Evolutionary conservation across 2,329 filamentous ascomycete species (phyloP).

Genomic region (Cercospora beticola): DNA sequence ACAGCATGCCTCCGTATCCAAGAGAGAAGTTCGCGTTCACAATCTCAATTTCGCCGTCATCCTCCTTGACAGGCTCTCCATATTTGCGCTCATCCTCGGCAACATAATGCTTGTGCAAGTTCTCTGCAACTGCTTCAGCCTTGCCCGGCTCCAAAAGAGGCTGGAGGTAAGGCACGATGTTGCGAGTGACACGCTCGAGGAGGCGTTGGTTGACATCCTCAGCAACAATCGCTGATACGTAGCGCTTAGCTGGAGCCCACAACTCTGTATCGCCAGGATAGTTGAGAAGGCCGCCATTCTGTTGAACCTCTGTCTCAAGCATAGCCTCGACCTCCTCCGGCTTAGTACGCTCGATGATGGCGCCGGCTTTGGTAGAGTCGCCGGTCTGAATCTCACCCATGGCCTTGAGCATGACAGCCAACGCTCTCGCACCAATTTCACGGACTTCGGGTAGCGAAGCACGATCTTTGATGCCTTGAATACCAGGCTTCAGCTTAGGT

Average conservation of each 20-base stretch:
- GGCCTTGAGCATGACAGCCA: constrained; percentile 87
- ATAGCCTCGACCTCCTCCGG: constrained; percentile 72
- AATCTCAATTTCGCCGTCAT: constrained; percentile 91
- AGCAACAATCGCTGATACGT: constrained; percentile 79
- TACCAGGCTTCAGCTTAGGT: constrained; percentile 89
- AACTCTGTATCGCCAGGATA: constrained; percentile 61
- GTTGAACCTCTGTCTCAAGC: constrained; percentile 73
- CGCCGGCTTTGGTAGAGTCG: constrained; percentile 47
- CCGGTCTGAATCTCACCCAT: constrained; percentile 67
- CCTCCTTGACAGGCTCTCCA: constrained; percentile 79
- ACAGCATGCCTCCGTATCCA: constrained; percentile 94
- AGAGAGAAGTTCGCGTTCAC: constrained; percentile 98
- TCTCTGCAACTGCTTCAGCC: constrained; percentile 66
- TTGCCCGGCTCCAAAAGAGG: constrained; percentile 64
- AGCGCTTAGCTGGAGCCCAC: constrained; percentile 67
- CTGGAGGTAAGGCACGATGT: constrained; percentile 73
- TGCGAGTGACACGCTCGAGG: constrained; percentile 67
- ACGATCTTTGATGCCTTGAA: constrained; percentile 81
- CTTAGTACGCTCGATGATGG: constrained; percentile 63
- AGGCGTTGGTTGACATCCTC: constrained; percentile 85
- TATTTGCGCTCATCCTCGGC: constrained; percentile 85
- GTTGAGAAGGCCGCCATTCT: constrained; percentile 61
- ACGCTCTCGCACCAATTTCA: constrained; percentile 78
- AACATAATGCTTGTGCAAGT: constrained; percentile 74
- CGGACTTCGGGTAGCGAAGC: constrained; percentile 94